Percentiles rank a stretch among this genome's conserved stretches.
These are phyloP conservation scores for Centrapalus pauciflorus DNA, from an alignment of 129 eudicot genomes.

Conservation along the genomic window DNA sequence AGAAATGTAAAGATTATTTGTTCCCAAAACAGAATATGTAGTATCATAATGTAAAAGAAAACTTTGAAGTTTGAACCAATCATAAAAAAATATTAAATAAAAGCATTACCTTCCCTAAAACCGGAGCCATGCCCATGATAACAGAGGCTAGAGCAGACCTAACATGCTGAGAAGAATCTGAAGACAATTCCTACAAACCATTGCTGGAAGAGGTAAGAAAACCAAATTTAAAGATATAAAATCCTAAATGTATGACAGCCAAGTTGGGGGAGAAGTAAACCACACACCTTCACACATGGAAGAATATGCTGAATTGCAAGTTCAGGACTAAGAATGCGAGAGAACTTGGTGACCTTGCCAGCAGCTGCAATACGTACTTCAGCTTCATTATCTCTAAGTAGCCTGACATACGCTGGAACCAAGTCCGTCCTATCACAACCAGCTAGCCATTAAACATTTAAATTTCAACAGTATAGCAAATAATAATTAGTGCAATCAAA, in stretches of 20 bases:
- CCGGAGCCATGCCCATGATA: constrained; percentile 99
- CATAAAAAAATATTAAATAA: background rate
- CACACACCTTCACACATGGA: constrained; percentile 90
- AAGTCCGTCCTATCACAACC: constrained; percentile 62
- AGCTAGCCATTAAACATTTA: background rate
- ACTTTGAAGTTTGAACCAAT: background rate
- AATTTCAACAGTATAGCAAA: background rate
- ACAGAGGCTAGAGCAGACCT: constrained; percentile 99
- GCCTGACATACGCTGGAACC: constrained; percentile 98
- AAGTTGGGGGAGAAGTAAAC: background rate
- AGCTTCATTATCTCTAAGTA: constrained; percentile 98
- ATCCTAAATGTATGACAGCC: background rate
- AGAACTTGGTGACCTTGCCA: constrained; percentile 95
- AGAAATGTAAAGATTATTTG: no score
- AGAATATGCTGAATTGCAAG: constrained; percentile 94
- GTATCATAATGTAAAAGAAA: no score
- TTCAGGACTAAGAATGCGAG: constrained; percentile 86
- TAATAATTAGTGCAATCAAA: background rate
- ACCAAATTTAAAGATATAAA: background rate
- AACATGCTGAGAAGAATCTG: constrained; percentile 99
- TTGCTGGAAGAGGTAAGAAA: constrained; percentile 10
- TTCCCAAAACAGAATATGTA: no score
- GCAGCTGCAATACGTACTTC: constrained; percentile 99
- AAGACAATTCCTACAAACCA: constrained; percentile 75
- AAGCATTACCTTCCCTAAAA: constrained; percentile 74